Percentiles rank a stretch among this genome's conserved stretches.
phyloP scores from a whole-genome alignment of 345 rosid species.

The Ailanthus altissimus region DNA sequence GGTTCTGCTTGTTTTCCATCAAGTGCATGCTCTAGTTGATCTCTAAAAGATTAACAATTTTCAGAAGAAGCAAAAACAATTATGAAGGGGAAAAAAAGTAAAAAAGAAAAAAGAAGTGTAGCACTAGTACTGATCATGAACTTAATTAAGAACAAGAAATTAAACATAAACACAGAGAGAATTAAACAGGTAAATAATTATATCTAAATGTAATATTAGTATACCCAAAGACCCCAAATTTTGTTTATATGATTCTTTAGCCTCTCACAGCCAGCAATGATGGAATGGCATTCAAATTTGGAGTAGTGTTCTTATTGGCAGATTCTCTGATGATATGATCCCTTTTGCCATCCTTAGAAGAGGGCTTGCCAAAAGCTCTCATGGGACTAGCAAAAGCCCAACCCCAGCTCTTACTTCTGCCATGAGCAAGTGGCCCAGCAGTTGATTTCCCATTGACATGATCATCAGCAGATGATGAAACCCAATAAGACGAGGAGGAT shows the following conservation, averaged over 20 bases:
- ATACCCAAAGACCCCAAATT: not conserved
- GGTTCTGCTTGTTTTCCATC: constrained; percentile 7
- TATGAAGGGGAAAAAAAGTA: not conserved
- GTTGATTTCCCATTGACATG: constrained; percentile 44
- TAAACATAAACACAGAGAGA: constrained; percentile 21
- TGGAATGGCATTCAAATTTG: constrained; percentile 70
- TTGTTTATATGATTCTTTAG: constrained; percentile 20
- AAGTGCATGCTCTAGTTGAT: constrained; percentile 3
- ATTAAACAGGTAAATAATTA: constrained; percentile 15
- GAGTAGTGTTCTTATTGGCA: constrained; percentile 39
- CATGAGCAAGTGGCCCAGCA: constrained; percentile 34
- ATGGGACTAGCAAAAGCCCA: constrained; percentile 96
- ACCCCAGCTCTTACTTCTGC: constrained; percentile 68
- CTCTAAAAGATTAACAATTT: not conserved
- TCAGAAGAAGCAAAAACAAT: too few relatives aligned
- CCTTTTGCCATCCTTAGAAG: constrained; percentile 49
- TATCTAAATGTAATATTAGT: constrained; percentile 24
- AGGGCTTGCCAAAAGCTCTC: constrained; percentile 75
- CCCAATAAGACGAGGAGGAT: constrained; percentile 73
- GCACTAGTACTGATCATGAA: constrained; percentile 17
- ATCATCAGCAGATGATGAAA: constrained; percentile 57
- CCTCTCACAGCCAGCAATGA: constrained; percentile 67
- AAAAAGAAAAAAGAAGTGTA: not conserved
- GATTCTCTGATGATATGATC: constrained; percentile 39
- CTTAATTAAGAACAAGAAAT: constrained; percentile 5